Evolutionary conservation across 208 protist genomes (phyloP).

Genomic region (Trypanosoma melophagium): DNA sequence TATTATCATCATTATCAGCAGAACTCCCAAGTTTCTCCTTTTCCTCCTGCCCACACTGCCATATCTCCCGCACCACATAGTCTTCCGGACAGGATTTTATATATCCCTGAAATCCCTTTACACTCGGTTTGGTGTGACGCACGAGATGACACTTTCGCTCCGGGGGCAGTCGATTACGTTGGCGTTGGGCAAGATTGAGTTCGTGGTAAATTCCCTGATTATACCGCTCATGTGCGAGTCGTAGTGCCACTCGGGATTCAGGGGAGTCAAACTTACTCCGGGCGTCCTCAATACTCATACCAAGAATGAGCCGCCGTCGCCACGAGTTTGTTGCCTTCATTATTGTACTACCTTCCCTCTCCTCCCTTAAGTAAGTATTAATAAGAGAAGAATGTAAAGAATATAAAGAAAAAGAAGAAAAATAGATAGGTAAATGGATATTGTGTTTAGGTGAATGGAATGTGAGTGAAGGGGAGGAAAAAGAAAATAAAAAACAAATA

Average conservation of each 20-base stretch:
- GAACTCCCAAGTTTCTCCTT: not conserved
- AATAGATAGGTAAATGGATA: no score
- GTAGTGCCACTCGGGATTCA: conserved; percentile 65
- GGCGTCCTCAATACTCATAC: conserved; percentile 87
- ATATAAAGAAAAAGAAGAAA: not conserved
- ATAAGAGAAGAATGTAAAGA: not conserved
- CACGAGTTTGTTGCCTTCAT: conserved; percentile 27
- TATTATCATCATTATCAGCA: not conserved
- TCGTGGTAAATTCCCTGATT: conserved; percentile 85
- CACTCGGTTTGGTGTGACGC: conserved; percentile 76
- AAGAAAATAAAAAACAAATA: no score
- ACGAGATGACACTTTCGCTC: conserved; percentile 76
- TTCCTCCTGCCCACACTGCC: conserved; percentile 25
- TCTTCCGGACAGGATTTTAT: conserved; percentile 65
- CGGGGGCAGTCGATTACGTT: conserved; percentile 58
- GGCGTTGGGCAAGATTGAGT: conserved; percentile 69
- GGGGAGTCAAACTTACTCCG: conserved; percentile 83
- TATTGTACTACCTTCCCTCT: not conserved
- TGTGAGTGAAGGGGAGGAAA: no score
- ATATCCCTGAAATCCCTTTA: conserved; percentile 82
- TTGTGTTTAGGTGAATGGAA: no score
- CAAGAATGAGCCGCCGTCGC: conserved; percentile 68
- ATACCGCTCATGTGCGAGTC: conserved; percentile 75
- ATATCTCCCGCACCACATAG: conserved; percentile 79
- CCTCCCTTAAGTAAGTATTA: not conserved